Evolutionary conservation across 768 basidiomycete species (phyloP).

Genomic region (Cystofilobasidium capitatum): DNA sequence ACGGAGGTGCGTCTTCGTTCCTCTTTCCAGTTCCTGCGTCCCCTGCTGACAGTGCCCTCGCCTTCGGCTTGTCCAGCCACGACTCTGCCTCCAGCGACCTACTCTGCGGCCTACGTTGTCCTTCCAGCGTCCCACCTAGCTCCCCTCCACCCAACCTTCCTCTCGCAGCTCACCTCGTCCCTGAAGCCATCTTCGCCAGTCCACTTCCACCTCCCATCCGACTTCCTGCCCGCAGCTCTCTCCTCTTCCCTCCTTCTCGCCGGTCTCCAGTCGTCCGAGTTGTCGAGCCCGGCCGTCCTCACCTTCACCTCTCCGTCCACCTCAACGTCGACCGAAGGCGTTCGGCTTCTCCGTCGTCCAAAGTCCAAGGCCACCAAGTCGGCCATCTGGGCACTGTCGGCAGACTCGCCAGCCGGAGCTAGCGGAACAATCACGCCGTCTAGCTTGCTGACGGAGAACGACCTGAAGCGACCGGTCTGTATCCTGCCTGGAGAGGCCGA

Average conservation of each 20-base stretch:
- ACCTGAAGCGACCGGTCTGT: slow-evolving; percentile 66
- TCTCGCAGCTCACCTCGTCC: slow-evolving; percentile 53
- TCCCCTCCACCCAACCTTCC: slow-evolving; percentile 49
- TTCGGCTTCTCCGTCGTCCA: slow-evolving; percentile 9
- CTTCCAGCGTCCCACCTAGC: slow-evolving; percentile 57
- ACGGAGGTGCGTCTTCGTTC: slow-evolving; percentile 52
- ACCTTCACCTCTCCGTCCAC: slow-evolving; percentile 59
- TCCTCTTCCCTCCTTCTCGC: slow-evolving; percentile 4
- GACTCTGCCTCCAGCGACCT: slow-evolving; percentile 22
- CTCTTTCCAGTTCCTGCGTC: slow-evolving; percentile 42
- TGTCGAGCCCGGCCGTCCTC: slow-evolving; percentile 65
- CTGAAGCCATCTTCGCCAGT: slow-evolving; percentile 61
- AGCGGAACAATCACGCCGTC: slow-evolving; percentile 12
- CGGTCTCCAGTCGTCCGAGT: neutral
- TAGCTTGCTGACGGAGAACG: slow-evolving; percentile 36
- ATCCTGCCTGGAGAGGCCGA: slow-evolving; percentile 41
- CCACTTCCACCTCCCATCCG: slow-evolving; percentile 48
- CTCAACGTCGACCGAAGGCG: slow-evolving; percentile 3
- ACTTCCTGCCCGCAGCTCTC: slow-evolving; percentile 35
- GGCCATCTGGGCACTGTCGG: slow-evolving; percentile 21
- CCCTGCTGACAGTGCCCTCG: slow-evolving; percentile 14
- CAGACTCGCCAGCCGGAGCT: slow-evolving; percentile 5
- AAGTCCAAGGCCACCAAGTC: slow-evolving; percentile 21
- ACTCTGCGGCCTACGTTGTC: slow-evolving; percentile 49
- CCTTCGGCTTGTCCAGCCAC: slow-evolving; percentile 25